phyloP scores from a whole-genome alignment of 2,329 filamentous ascomycete species.

The Fusarium mangiferae region DNA sequence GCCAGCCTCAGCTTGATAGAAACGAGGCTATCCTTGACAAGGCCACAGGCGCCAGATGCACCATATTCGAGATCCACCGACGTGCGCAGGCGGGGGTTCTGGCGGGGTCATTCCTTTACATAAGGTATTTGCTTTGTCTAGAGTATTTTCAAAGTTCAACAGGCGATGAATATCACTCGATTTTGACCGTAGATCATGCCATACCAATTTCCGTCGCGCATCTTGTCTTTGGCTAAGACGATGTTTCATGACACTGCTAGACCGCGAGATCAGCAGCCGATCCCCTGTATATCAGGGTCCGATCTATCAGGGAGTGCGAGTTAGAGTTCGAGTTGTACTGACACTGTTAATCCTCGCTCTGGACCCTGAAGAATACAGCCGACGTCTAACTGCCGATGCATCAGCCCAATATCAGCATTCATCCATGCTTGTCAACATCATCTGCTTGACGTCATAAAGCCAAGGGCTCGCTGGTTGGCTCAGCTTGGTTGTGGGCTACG shows the following conservation, averaged over 20 bases:
- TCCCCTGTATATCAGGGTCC: slow-evolving; percentile 39
- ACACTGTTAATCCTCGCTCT: slow-evolving; percentile 1
- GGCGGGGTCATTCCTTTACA: slow-evolving; percentile 25
- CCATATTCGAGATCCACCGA: slow-evolving; percentile 23
- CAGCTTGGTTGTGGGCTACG: slow-evolving; percentile 29
- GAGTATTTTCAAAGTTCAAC: slow-evolving; percentile 7
- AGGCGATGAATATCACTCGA: slow-evolving; percentile 12
- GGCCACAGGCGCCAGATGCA: slow-evolving; percentile 29
- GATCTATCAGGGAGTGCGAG: slow-evolving; percentile 13
- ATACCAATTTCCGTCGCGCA: slow-evolving; percentile 26
- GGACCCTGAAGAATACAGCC: slow-evolving; percentile 21
- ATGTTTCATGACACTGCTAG: slow-evolving; percentile 8
- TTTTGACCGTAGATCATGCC: slow-evolving; percentile 35
- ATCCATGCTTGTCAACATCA: slow-evolving; percentile 21
- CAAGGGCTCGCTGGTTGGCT: slow-evolving; percentile 23
- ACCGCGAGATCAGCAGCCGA: slow-evolving; percentile 15
- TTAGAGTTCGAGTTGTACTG: slow-evolving; percentile 18
- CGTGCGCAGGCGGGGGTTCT: slow-evolving; percentile 25
- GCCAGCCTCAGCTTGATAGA: slow-evolving; percentile 42
- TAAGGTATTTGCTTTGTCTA: slow-evolving; percentile 14
- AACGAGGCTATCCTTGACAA: slow-evolving; percentile 45
- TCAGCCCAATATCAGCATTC: neutral
- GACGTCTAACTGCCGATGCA: slow-evolving; percentile 30
- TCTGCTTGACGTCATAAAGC: slow-evolving; percentile 39
- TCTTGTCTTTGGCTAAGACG: slow-evolving; percentile 11